A percentile compares a stretch with the other conserved stretches of the same genome.
These are phyloP conservation scores for Eucalyptus lansdowneana DNA, from an alignment of 345 rosid species.

Conservation along the genomic window DNA sequence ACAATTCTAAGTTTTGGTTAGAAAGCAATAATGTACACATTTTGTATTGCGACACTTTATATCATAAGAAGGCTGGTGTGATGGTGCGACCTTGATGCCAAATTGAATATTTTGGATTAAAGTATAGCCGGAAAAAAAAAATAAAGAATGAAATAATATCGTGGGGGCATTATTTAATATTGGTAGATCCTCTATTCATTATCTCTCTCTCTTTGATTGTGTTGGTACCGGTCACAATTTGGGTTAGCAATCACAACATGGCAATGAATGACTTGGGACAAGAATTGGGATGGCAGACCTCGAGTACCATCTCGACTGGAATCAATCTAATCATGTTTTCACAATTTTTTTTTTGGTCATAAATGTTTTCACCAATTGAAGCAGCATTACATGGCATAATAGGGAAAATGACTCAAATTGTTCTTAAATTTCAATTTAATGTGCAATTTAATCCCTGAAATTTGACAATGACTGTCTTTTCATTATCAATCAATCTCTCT, in stretches of 20 bases:
- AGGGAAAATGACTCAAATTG: too few relatives aligned
- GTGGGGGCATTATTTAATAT: background rate
- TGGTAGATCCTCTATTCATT: background rate
- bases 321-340: background rate
- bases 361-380: background rate
- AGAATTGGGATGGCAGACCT: background rate
- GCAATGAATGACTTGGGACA: background rate
- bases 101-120: background rate
- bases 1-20: background rate
- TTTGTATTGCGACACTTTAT: background rate
- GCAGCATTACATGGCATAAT: background rate
- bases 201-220: background rate
- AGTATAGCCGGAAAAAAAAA: background rate
- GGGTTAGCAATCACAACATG: background rate
- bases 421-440: too few relatives aligned
- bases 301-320: accelerated
- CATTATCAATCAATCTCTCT: background rate
- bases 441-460: too few relatives aligned
- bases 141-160: background rate
- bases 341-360: too few relatives aligned
- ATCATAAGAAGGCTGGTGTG: background rate
- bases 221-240: background rate
- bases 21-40: background rate
- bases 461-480: background rate
- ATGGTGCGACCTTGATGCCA: background rate